Base-by-base conservation (phyloP, 768 basidiomycete species). In the Hypholoma sublateritium region DNA sequence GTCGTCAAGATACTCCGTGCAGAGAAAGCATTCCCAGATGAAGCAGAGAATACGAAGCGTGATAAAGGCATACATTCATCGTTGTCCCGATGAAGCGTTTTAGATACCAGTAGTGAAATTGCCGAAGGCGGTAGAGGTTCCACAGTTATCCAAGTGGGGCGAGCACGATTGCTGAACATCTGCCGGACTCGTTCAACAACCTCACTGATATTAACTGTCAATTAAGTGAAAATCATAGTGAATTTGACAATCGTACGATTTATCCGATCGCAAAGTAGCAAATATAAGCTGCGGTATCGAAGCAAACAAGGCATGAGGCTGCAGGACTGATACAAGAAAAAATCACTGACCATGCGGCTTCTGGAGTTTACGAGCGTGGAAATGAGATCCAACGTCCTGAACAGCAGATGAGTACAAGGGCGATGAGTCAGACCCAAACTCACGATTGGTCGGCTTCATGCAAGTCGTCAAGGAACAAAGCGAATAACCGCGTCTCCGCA, bases 391-490 rank as follows among this genome's bases (percentile, higher is more conserved):
- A 91, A 64, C 3, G 87, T 84, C 34, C 87, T 88, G 50, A n/a
- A 46, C 16, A 14, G 19, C 17, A 22, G 2, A 21, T 50, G 36
- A 50, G 52, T 24, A 32, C 2, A 17, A 28, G 28, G 19, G 24
- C 9, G 17, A 43, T 32, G 19, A 12, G 36, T 32, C 37, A 43
- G 22, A 53, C 25, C 13, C 22, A 56, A 44, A 58, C 62, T 63
- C 37, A 89, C 82, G 86, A 86, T 57, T 85, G 82, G 66, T 89
- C 85, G 8, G 89, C 88, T 62, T 88, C 87, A 58, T 91, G 89
- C 14, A 89, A 69, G 67, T 89, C 88, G 64, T 89, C 88, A 43
- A 89, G 73, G 62, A 89, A 88, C 50, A 91, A 69, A 0, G 87
- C 87, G 60, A 91, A 83, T 48, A 89, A 69, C 35, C 87, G 75